phyloP scores from a whole-genome alignment of 2,329 filamentous ascomycete species.

The Verruconis gallopava region DNA sequence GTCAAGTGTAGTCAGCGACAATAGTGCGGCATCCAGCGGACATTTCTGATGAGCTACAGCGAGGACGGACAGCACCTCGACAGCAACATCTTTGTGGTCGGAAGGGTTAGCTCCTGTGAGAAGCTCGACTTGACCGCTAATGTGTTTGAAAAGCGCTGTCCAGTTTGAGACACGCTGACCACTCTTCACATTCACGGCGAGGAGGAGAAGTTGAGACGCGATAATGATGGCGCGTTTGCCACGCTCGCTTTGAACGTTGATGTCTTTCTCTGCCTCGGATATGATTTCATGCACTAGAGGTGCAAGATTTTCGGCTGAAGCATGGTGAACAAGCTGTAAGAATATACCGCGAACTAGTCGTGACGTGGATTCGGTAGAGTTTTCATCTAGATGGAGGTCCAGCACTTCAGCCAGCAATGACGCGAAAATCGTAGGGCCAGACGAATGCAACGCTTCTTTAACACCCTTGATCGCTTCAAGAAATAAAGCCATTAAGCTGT shows the following conservation, averaged over 20 bases:
- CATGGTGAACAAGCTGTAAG: constrained; percentile 72
- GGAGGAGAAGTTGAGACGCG: constrained; percentile 44
- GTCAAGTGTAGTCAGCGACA: constrained; percentile 53
- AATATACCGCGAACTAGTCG: constrained; percentile 64
- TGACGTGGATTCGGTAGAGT: constrained; percentile 24
- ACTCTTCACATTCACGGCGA: constrained; percentile 65
- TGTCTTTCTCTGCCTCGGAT: constrained; percentile 11
- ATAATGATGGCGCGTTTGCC: background rate
- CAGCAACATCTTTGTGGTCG: constrained; percentile 29
- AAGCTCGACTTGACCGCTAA: constrained; percentile 20
- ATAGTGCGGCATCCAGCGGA: constrained; percentile 65
- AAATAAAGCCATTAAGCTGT: constrained; percentile 86
- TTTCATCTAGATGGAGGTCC: background rate
- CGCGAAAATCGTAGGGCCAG: constrained; percentile 39
- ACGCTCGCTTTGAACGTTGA: background rate
- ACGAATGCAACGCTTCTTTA: constrained; percentile 45
- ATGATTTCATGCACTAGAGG: constrained; percentile 50
- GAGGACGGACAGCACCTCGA: constrained; percentile 31
- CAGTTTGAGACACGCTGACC: constrained; percentile 64
- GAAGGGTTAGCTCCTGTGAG: background rate
- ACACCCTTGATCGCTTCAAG: constrained; percentile 63
- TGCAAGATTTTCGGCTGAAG: constrained; percentile 58
- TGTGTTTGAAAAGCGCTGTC: constrained; percentile 44
- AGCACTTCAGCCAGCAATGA: constrained; percentile 31
- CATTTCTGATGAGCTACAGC: constrained; percentile 62